Evolutionary conservation across 345 rosid species (phyloP), one percentile per base, ranked within the genome.

Genomic region (Dipteronia sinensis): DNA sequence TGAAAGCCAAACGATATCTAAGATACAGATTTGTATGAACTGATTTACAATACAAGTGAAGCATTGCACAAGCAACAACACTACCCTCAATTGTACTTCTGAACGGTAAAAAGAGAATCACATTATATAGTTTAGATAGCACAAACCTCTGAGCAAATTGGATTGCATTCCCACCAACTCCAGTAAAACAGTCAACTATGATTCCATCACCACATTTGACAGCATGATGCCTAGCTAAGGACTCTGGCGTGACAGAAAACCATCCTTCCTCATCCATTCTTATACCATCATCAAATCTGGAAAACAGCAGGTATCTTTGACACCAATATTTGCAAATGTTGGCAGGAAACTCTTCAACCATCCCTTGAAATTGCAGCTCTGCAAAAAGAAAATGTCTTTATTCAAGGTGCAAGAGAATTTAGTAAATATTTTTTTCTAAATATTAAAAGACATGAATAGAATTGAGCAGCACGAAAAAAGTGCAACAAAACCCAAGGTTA

Each of bases 231-330:
- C 85, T 83, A 27, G 99, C 97, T 74, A 96, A 89, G 81, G 79
- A 72, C 81, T 96, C 98, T 42, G 99, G 97, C 51, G 97, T 96
- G 72, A 94, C 99, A 84, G 98, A 95, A 88, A 94, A 95, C 99
- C 99, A 95, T 65, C 98, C 98, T 87, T 95, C 99, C 84, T 92
- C 93, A 11, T 95, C 97, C 99, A 95, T 92, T 87, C 78, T 84
- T 75, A 94, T 85, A 72, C 98, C 99, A 59, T 87, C 87, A 61
- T 94, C 95, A 80, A 89, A 94, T 87, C 87, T 86, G 61, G 98
- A 92, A 87, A 96, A 96, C 47, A 91, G 82, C 29, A 78, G 59
- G 82, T 96, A 91, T 73, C 99, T 84, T 77, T 96, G 99, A 80
- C 83, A 81, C 98, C 99, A 96, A 82, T 94, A 92, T 86, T 94